Conservation (phyloP, 164 flowering plant species). For the Vitis labrusca region DNA sequence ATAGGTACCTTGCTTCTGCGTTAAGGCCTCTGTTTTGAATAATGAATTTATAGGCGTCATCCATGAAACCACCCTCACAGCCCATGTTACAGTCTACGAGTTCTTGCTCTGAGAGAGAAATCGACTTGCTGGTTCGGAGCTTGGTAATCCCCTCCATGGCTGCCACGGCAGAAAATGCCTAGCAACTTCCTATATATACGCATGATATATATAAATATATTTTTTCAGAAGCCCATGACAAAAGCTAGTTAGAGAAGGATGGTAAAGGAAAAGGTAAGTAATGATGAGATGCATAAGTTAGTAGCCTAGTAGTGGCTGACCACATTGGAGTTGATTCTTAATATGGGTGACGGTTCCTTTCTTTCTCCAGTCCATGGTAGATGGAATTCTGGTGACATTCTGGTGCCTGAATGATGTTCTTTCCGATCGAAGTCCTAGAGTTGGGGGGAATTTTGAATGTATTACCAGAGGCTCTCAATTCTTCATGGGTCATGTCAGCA, state of each 20-base stretch:
- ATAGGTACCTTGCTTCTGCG: slow-evolving; percentile 15
- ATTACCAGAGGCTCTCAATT: slow-evolving; percentile 11
- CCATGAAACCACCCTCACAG: slow-evolving; percentile 20
- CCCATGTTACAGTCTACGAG: slow-evolving; percentile 20
- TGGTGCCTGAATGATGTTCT: slow-evolving; percentile 3
- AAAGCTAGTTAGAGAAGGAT: no score
- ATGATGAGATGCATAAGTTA: no score
- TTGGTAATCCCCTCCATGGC: slow-evolving; percentile 26
- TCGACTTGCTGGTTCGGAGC: slow-evolving; percentile 12
- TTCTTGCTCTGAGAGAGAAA: slow-evolving; percentile 25
- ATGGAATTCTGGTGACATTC: slow-evolving; percentile 1
- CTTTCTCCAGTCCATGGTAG: slow-evolving; percentile 10
- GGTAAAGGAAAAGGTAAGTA: no score
- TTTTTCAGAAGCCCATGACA: no score
- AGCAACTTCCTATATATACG: slow-evolving; percentile 20
- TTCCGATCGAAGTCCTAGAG: not conserved
- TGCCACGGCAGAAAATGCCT: slow-evolving; percentile 31
- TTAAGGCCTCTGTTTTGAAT: slow-evolving; percentile 15
- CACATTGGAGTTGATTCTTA: slow-evolving; percentile 9
- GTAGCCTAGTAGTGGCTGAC: not conserved
- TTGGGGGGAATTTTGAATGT: not conserved
- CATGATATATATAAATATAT: no score
- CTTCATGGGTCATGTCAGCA: slow-evolving; percentile 16
- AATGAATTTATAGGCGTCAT: slow-evolving; percentile 21
- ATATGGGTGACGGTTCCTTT: slow-evolving; percentile 3